phyloP scores from a whole-genome alignment of 805 yeast species.

The Wickerhamomyces bisporus region DNA sequence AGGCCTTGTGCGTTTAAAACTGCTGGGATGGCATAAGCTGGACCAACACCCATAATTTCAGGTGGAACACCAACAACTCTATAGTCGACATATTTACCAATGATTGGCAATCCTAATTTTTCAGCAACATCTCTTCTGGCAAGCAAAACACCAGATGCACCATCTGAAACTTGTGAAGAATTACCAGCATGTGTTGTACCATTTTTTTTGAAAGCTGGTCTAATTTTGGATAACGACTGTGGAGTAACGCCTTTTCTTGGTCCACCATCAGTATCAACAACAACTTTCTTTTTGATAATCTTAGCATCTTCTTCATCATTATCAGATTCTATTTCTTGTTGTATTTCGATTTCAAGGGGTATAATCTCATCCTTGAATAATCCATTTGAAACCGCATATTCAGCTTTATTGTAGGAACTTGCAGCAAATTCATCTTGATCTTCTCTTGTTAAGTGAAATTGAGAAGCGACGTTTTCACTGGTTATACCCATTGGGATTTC shows the following conservation, averaged over 20 bases:
- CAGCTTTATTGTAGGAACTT: conserved; percentile 79
- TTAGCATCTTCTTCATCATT: conserved; percentile 45
- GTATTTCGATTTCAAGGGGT: conserved; percentile 63
- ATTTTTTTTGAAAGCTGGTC: conserved; percentile 76
- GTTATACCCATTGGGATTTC: conserved; percentile 95
- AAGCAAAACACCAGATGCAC: conserved; percentile 86
- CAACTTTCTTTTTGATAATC: conserved; percentile 20
- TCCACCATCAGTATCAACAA: conserved; percentile 76
- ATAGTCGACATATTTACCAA: conserved; percentile 77
- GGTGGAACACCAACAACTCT: conserved; percentile 92
- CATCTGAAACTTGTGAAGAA: conserved; percentile 93
- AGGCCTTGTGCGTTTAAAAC: conserved; percentile 61
- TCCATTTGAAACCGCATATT: conserved; percentile 61
- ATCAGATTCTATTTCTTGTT: conserved; percentile 48
- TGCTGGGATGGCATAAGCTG: conserved; percentile 90
- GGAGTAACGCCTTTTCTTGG: conserved; percentile 85
- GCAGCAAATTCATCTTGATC: conserved; percentile 91
- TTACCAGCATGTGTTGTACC: conserved; percentile 95
- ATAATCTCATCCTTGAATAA: conserved; percentile 85
- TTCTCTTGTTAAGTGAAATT: conserved; percentile 57
- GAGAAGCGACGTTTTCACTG: conserved; percentile 80
- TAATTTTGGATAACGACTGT: conserved; percentile 64
- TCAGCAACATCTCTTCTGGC: conserved; percentile 85
- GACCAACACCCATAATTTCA: conserved; percentile 97
- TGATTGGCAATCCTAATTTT: conserved; percentile 59